phyloP scores from a whole-genome alignment of 2,329 filamentous ascomycete genomes.

The Annulohypoxylon truncatum region DNA sequence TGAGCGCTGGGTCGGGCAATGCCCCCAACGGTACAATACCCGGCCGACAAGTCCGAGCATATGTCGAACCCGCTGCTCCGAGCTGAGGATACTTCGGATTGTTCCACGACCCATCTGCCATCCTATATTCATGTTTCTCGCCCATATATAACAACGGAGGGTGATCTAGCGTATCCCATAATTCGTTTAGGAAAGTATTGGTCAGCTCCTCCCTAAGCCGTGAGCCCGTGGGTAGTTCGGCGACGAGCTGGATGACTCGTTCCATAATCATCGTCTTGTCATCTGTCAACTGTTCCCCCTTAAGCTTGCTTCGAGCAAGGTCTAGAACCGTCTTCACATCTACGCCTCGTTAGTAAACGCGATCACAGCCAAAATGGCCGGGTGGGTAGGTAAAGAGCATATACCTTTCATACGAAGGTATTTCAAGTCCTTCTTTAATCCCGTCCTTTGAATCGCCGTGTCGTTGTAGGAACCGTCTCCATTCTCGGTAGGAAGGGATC shows the following conservation, averaged over 20 bases:
- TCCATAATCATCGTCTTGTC: conserved; percentile 86
- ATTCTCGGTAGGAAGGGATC: conserved; percentile 72
- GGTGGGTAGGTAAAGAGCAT: conserved; percentile 33
- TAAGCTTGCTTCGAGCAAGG: conserved; percentile 71
- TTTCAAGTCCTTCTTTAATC: conserved; percentile 67
- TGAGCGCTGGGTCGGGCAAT: conserved; percentile 72
- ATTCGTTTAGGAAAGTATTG: conserved; percentile 72
- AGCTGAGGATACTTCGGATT: conserved; percentile 74
- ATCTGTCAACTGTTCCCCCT: conserved; percentile 71
- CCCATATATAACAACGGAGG: conserved; percentile 75
- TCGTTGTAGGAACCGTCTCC: conserved; percentile 71
- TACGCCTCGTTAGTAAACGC: conserved; percentile 42
- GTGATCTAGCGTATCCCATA: conserved; percentile 79
- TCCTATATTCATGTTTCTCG: conserved; percentile 72
- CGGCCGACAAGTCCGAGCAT: conserved; percentile 73
- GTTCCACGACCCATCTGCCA: conserved; percentile 77
- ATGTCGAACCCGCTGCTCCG: conserved; percentile 74
- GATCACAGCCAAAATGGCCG: not conserved
- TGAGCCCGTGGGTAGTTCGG: conserved; percentile 71
- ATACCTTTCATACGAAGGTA: conserved; percentile 62
- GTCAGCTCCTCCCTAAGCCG: conserved; percentile 72
- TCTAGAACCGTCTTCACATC: conserved; percentile 73
- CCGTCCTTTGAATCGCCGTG: conserved; percentile 59
- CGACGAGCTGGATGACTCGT: conserved; percentile 75
- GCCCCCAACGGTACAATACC: conserved; percentile 70